phyloP scores from a whole-genome alignment of 805 yeast species.

The Wickerhamomyces ciferrii region DNA sequence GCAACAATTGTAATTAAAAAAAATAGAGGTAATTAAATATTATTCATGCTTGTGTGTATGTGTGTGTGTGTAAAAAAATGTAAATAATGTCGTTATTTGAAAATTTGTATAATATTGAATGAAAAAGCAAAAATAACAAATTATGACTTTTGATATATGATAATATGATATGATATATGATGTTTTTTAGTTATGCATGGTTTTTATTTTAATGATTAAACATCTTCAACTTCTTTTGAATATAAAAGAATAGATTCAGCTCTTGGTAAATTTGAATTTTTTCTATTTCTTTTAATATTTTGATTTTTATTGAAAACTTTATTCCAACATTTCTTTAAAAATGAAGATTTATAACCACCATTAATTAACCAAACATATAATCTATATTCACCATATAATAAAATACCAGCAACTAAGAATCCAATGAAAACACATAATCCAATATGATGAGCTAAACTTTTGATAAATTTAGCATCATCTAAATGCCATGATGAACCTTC shows the following conservation, averaged over 20 bases:
- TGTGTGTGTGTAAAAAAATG: not conserved
- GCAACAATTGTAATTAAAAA: not conserved
- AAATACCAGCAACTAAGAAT: conserved; percentile 45
- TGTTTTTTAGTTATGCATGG: not conserved
- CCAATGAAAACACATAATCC: conserved; percentile 68
- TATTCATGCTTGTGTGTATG: not conserved
- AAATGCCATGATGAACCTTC: conserved; percentile 92
- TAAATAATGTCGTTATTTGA: too few relatives aligned
- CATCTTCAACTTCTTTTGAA: not conserved
- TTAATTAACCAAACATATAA: conserved; percentile 35
- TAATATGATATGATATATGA: not conserved
- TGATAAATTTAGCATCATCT: conserved; percentile 79
- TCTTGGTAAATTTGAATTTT: conserved; percentile 15
- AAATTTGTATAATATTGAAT: too few relatives aligned
- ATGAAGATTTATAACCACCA: conserved; percentile 19
- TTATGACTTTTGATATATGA: too few relatives aligned
- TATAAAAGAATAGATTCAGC: not conserved
- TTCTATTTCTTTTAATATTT: conserved; percentile 20
- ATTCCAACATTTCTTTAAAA: conserved; percentile 10
- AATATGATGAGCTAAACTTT: conserved; percentile 70
- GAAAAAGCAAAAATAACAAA: too few relatives aligned
- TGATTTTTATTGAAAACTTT: conserved; percentile 10
- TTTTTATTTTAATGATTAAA: too few relatives aligned
- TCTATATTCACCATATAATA: conserved; percentile 43
- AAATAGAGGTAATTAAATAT: too few relatives aligned